A percentile compares a stretch with the other conserved stretches of the same genome.
Evolutionary conservation across 768 basidiomycete species (phyloP).

Genomic region (Panaeolus papilionaceus): DNA sequence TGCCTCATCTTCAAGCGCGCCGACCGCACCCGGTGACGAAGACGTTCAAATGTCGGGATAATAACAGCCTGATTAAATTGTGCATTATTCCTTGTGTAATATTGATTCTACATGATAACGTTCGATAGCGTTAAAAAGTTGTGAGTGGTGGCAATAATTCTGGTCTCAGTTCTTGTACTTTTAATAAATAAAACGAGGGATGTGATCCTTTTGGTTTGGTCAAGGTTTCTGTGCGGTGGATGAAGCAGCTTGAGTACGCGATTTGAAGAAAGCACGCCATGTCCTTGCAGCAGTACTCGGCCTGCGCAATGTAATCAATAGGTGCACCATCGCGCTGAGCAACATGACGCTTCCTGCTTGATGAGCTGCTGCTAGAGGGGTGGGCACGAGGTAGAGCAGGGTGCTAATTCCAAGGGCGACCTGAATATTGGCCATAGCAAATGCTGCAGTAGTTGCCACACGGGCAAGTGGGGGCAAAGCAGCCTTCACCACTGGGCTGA

Average conservation of each 20-base stretch:
- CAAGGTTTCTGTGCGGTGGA: slow-evolving; percentile 6
- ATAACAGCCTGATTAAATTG: slow-evolving; percentile 26
- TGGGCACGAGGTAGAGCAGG: slow-evolving; percentile 89
- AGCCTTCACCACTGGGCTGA: slow-evolving; percentile 60
- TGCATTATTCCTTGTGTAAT: slow-evolving; percentile 25
- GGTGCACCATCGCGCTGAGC: slow-evolving; percentile 81
- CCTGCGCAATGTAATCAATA: slow-evolving; percentile 72
- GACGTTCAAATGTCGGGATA: slow-evolving; percentile 89
- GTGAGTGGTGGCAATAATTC: slow-evolving; percentile 20
- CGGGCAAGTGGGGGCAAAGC: slow-evolving; percentile 69
- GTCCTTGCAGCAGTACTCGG: slow-evolving; percentile 70
- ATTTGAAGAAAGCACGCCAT: slow-evolving; percentile 48
- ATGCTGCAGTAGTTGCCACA: slow-evolving; percentile 60
- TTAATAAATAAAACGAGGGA: slow-evolving; percentile 4
- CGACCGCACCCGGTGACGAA: slow-evolving; percentile 56
- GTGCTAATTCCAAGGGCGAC: slow-evolving; percentile 73
- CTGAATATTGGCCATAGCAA: slow-evolving; percentile 86
- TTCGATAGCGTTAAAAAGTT: slow-evolving; percentile 12
- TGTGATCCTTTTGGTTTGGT: not conserved
- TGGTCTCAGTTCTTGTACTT: slow-evolving; percentile 18
- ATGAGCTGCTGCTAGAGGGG: slow-evolving; percentile 90
- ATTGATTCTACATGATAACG: slow-evolving; percentile 18
- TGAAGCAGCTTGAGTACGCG: slow-evolving; percentile 7
- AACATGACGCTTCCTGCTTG: slow-evolving; percentile 94
- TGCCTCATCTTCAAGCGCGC: slow-evolving; percentile 40